These are phyloP conservation scores for Claviceps fusiformis DNA, from an alignment of 2,329 filamentous ascomycete genomes.

Conservation along the genomic window DNA sequence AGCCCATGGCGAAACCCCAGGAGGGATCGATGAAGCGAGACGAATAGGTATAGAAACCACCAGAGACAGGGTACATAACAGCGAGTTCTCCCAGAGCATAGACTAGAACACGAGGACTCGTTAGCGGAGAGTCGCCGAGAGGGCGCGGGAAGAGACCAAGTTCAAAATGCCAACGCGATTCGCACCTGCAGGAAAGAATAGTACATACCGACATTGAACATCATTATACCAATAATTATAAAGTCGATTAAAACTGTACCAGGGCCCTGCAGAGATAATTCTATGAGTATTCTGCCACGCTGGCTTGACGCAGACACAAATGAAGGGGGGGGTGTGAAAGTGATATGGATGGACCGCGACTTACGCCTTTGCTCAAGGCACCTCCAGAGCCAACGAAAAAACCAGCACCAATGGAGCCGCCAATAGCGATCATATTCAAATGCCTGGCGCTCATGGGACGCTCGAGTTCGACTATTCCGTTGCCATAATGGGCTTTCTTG, in stretches of 20 bases:
- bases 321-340: no score
- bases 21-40: constrained; percentile 45
- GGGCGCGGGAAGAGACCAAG: not conserved
- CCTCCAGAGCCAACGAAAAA: constrained; percentile 48
- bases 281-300: not conserved
- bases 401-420: constrained; percentile 47
- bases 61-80: constrained; percentile 44
- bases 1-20: constrained; percentile 40
- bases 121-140: not conserved
- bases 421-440: constrained; percentile 49
- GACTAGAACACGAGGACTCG: constrained; percentile 15
- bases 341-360: constrained; percentile 14
- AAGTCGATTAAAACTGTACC: constrained; percentile 6
- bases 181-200: not conserved
- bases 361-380: constrained; percentile 36
- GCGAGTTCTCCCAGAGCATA: constrained; percentile 45
- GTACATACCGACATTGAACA: constrained; percentile 8
- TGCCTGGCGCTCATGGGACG: constrained; percentile 38
- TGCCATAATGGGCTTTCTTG: constrained; percentile 21
- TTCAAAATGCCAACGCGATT: no score
- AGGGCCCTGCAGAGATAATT: constrained; percentile 2
- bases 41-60: constrained; percentile 46
- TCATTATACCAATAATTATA: constrained; percentile 7
- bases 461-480: constrained; percentile 23
- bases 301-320: not conserved